A percentile compares a stretch with the other conserved stretches of the same genome.
Conservation (phyloP, 2,329 filamentous ascomycete species). For the Fusarium foetens region DNA sequence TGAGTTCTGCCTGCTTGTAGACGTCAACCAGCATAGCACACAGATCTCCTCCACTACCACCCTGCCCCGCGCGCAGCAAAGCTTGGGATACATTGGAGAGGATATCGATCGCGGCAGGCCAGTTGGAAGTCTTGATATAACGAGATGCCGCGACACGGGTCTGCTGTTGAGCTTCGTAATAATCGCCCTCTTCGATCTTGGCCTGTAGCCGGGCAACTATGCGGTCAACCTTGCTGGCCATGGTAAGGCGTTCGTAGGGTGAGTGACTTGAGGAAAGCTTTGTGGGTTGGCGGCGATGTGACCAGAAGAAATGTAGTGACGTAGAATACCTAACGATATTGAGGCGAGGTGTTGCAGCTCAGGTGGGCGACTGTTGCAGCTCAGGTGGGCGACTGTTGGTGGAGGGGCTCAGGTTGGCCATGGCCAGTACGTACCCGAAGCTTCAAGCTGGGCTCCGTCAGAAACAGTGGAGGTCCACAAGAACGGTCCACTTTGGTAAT, state of each 20-base stretch:
- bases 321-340: slow-evolving; percentile 28
- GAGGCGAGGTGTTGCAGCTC: slow-evolving; percentile 24
- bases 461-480: background rate
- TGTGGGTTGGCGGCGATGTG: background rate
- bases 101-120: slow-evolving; percentile 85
- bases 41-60: slow-evolving; percentile 90
- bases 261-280: background rate
- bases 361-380: slow-evolving; percentile 19
- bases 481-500: slow-evolving; percentile 18
- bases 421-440: slow-evolving; percentile 26
- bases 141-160: slow-evolving; percentile 94
- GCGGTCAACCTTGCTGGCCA: slow-evolving; percentile 55
- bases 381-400: slow-evolving; percentile 22
- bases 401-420: slow-evolving; percentile 33
- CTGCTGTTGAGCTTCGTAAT: slow-evolving; percentile 98
- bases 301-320: slow-evolving; percentile 23
- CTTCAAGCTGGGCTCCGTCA: slow-evolving; percentile 10
- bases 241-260: slow-evolving; percentile 29
- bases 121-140: slow-evolving; percentile 90
- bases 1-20: slow-evolving; percentile 86
- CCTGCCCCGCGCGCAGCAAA: slow-evolving; percentile 90
- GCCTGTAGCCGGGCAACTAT: slow-evolving; percentile 77
- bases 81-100: slow-evolving; percentile 85
- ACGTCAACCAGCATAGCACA: slow-evolving; percentile 89
- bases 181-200: slow-evolving; percentile 90